Percentiles rank a stretch among this genome's conserved stretches.
phyloP scores from a whole-genome alignment of 2,329 filamentous ascomycete species.

The Cladosporium velox region DNA sequence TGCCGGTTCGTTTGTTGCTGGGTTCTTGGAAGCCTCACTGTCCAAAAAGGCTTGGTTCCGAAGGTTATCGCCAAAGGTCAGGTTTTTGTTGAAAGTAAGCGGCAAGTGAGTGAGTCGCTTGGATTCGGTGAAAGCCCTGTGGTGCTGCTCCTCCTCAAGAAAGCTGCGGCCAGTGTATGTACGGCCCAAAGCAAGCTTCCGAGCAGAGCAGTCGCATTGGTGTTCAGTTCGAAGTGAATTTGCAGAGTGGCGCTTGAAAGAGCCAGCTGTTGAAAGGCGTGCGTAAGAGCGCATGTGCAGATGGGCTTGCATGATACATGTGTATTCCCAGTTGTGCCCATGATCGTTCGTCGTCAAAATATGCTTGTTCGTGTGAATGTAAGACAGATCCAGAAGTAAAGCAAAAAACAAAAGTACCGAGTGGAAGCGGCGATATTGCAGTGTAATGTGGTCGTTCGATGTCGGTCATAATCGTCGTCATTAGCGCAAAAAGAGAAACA shows the following conservation, averaged over 20 bases:
- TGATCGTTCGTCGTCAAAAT: slow-evolving; percentile 14
- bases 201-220: slow-evolving; percentile 16
- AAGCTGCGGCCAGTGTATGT: slow-evolving; percentile 13
- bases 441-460: slow-evolving; percentile 13
- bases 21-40: neutral
- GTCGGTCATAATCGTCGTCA: slow-evolving; percentile 21
- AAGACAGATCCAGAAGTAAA: slow-evolving; percentile 15
- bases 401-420: slow-evolving; percentile 4
- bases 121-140: neutral
- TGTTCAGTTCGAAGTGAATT: slow-evolving; percentile 3
- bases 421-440: slow-evolving; percentile 18
- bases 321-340: neutral
- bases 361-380: slow-evolving; percentile 11
- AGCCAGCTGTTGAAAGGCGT: slow-evolving; percentile 10
- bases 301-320: neutral
- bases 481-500: slow-evolving; percentile 19
- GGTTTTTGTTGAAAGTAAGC: neutral
- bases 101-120: neutral
- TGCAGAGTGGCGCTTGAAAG: neutral
- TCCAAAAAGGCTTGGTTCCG: neutral
- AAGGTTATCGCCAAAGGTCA: neutral
- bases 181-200: slow-evolving; percentile 16
- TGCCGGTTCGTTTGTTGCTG: slow-evolving; percentile 5
- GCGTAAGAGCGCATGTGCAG: slow-evolving; percentile 2
- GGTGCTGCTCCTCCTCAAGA: slow-evolving; percentile 16